Evolutionary conservation across 2,329 filamentous ascomycete species (phyloP).

Genomic region (Leptographium procerum): DNA sequence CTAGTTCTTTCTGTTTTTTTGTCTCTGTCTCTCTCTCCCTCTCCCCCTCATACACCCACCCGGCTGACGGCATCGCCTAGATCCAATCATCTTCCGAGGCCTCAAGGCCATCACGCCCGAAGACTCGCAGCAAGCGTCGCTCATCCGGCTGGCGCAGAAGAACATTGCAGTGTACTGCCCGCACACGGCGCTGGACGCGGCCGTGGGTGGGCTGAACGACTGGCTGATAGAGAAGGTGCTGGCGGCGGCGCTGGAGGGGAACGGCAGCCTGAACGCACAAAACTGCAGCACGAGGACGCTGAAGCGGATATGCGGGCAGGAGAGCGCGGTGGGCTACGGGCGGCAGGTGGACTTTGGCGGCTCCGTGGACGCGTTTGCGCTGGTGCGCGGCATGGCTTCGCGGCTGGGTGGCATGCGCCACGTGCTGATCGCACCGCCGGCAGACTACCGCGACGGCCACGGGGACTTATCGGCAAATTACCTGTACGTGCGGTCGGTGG

Average conservation of each 20-base stretch:
- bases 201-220: slow-evolving; percentile 74
- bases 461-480: not conserved
- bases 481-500: slow-evolving; percentile 51
- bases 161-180: slow-evolving; percentile 94
- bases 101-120: slow-evolving; percentile 78
- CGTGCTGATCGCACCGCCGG: slow-evolving; percentile 26
- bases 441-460: slow-evolving; percentile 39
- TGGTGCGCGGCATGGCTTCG: slow-evolving; percentile 46
- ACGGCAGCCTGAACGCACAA: slow-evolving; percentile 15
- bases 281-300: slow-evolving; percentile 13
- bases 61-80: slow-evolving; percentile 28
- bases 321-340: slow-evolving; percentile 37
- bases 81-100: slow-evolving; percentile 92
- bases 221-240: slow-evolving; percentile 83
- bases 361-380: slow-evolving; percentile 27
- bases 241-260: not conserved
- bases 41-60: slow-evolving; percentile 1
- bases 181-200: slow-evolving; percentile 88
- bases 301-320: slow-evolving; percentile 15
- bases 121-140: slow-evolving; percentile 76
- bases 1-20: not conserved
- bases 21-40: not conserved
- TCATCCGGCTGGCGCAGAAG: slow-evolving; percentile 70
- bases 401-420: slow-evolving; percentile 54
- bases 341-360: slow-evolving; percentile 31